Base-by-base conservation (phyloP, 805 yeast species). In the Kluyveromyces wickerhamii region DNA sequence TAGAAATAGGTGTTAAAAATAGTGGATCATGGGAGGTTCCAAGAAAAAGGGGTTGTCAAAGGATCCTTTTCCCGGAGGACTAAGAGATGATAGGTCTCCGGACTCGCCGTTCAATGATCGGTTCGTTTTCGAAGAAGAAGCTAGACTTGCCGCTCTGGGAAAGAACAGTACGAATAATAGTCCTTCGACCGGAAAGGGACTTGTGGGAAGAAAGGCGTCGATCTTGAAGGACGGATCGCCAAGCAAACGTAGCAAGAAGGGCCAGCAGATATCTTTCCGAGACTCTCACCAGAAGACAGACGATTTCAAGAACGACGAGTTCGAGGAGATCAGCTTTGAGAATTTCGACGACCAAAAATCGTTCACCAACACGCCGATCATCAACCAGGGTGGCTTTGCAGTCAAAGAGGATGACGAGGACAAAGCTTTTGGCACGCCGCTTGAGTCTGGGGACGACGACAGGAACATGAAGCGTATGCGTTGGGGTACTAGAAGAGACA, bases 401-500 rank as follows among this genome's bases (percentile, higher is more conserved):
- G 27, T 29, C 7, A 35, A 32, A 16, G 40, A 32, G 23, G 42
- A 21, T 25, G 37, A 25, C 24, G 48, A 21, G 33, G 42, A 36
- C 11, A 32, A 21, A 11, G 32, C 29, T 23, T 27, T 8, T n/a
- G 20, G 19, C 17, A 13, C 19, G 14, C 17, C 25, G n/a, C n/a
- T n/a, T n/a, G 28, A 40, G 1, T 13, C 17, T 14, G 41, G 28
- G 12, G 38, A 38, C 7, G 42, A 42, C 12, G 44, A 40, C n/a
- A 33, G 41, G 11, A 37, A 34, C 4, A 80, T 82, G 75, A 76
- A 79, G 45, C 70, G 94, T 49, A 72, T 79, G 46, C 69, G 95
- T 60, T 85, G 94, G 95, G 96, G 96, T 39, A 88, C 96, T 3
- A 85, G 81, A 44, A 70, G 95, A 46, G 73, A 76, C 49, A 74